A percentile compares a stretch with the other conserved stretches of the same genome.
Conservation (phyloP, 2,329 filamentous ascomycete species). For the Talaromyces sp. region DNA sequence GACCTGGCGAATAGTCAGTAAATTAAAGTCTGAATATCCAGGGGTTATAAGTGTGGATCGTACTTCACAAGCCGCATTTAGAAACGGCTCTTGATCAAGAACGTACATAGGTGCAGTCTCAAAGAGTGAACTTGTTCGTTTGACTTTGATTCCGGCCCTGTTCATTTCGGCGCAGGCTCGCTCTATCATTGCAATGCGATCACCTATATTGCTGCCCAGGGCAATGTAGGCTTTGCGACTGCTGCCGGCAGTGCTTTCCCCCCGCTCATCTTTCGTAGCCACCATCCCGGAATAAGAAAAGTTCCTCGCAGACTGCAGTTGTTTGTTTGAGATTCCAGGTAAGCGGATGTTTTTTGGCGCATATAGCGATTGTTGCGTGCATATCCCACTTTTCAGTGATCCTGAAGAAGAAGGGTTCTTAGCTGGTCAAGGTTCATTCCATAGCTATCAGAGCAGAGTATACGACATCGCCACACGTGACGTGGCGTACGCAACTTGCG, state of each 20-base stretch:
- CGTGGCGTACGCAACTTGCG: neutral
- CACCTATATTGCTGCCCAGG: conserved; percentile 85
- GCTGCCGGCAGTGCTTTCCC: conserved; percentile 10
- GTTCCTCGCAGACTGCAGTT: neutral
- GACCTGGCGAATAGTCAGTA: conserved; percentile 51
- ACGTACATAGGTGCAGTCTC: conserved; percentile 98
- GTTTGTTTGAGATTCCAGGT: no score
- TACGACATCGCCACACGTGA: neutral
- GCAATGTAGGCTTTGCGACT: conserved; percentile 66
- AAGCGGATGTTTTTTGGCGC: neutral
- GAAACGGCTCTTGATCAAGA: conserved; percentile 75
- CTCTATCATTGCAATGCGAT: conserved; percentile 80
- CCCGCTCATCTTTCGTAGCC: conserved; percentile 8
- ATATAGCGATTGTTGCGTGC: neutral
- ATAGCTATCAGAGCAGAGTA: neutral
- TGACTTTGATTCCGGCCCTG: conserved; percentile 63
- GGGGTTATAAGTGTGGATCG: conserved; percentile 36
- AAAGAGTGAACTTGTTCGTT: conserved; percentile 81
- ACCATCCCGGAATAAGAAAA: neutral
- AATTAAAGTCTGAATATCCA: no score
- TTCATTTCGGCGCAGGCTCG: conserved; percentile 75
- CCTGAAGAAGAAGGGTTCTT: neutral
- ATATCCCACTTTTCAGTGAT: neutral
- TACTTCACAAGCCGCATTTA: conserved; percentile 92
- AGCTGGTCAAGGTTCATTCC: neutral